Evolutionary conservation across 352 stramenopile species (phyloP).

Genomic region (Peronospora farinosa): DNA sequence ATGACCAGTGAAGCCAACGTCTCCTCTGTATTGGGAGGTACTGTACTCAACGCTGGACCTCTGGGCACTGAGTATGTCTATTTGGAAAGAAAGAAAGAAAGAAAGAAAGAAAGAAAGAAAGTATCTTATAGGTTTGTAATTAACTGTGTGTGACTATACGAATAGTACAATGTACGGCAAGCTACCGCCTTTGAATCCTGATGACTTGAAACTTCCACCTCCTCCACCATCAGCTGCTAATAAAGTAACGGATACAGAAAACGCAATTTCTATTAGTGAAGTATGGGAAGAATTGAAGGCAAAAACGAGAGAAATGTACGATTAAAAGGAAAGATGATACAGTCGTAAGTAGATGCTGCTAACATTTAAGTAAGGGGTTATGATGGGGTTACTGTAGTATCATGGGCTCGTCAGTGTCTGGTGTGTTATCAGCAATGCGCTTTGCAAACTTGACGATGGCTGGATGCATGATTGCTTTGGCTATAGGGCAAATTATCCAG

Average conservation of each 20-base stretch:
- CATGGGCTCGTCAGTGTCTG: slow-evolving; percentile 74
- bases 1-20: slow-evolving; percentile 33
- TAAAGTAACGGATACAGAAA: slow-evolving; percentile 52
- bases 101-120: too few relatives aligned
- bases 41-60: slow-evolving; percentile 52
- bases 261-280: slow-evolving; percentile 75
- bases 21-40: slow-evolving; percentile 57
- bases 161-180: slow-evolving; percentile 64
- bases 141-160: too few relatives aligned
- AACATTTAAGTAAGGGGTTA: too few relatives aligned
- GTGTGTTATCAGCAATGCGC: slow-evolving; percentile 69
- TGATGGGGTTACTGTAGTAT: slow-evolving; percentile 32
- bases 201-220: slow-evolving; percentile 78
- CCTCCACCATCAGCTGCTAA: slow-evolving; percentile 67
- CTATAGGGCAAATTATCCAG: slow-evolving; percentile 58
- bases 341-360: too few relatives aligned
- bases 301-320: slow-evolving; percentile 74
- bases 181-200: slow-evolving; percentile 74
- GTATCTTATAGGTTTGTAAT: too few relatives aligned
- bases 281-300: slow-evolving; percentile 82
- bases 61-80: slow-evolving; percentile 48
- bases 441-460: slow-evolving; percentile 72
- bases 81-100: too few relatives aligned
- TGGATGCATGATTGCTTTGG: slow-evolving; percentile 67
- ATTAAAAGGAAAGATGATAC: not conserved